Conservation (phyloP, 2,329 filamentous ascomycete species). For the Microcyclosporella mali region DNA sequence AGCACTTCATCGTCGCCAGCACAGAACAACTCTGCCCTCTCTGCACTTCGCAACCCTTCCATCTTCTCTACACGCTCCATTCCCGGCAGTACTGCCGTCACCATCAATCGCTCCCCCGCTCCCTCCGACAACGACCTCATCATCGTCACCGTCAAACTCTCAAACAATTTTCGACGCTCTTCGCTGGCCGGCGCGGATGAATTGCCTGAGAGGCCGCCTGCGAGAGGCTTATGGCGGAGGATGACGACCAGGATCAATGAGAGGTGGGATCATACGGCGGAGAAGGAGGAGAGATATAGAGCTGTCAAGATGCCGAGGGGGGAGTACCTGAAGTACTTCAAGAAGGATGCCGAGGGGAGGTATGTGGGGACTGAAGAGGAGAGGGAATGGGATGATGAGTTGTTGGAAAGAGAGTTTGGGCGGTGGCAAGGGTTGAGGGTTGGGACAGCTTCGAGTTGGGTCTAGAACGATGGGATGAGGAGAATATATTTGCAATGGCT, state of each 20-base stretch:
- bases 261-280: slow-evolving; percentile 8
- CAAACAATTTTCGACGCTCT: slow-evolving; percentile 12
- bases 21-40: slow-evolving; percentile 10
- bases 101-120: slow-evolving; percentile 1
- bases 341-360: slow-evolving; percentile 19
- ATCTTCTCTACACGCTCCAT: slow-evolving; percentile 5
- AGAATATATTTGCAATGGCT: too few relatives aligned
- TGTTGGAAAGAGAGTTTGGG: slow-evolving; percentile 20
- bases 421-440: slow-evolving; percentile 23
- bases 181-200: slow-evolving; percentile 12
- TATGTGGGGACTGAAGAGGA: slow-evolving; percentile 29
- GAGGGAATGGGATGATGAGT: slow-evolving; percentile 23
- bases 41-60: slow-evolving; percentile 9
- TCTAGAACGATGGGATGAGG: too few relatives aligned
- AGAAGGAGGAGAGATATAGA: slow-evolving; percentile 23
- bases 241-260: slow-evolving; percentile 21
- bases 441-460: too few relatives aligned
- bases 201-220: slow-evolving; percentile 21
- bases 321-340: slow-evolving; percentile 25
- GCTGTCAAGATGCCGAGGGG: slow-evolving; percentile 28
- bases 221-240: slow-evolving; percentile 23
- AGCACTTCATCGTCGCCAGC: not conserved
- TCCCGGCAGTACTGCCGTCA: not conserved
- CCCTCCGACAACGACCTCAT: slow-evolving; percentile 28
- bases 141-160: slow-evolving; percentile 22